Evolutionary conservation across 345 rosid genomes (phyloP).

Genomic region (Citrus inodora): DNA sequence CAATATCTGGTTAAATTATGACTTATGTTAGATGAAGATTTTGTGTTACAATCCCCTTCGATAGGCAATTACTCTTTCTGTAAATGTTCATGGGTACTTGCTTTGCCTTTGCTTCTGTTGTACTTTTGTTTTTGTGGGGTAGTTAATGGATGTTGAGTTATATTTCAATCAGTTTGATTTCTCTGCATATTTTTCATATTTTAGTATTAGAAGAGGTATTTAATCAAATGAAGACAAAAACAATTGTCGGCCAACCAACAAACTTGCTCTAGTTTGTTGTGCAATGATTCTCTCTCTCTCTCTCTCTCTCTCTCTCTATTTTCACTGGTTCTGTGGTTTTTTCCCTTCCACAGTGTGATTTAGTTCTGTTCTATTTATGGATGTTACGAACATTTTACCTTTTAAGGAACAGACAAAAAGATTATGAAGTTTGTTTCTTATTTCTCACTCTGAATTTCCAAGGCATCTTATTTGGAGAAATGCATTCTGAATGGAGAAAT

Average conservation of each 20-base stretch:
- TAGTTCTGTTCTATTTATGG: background rate
- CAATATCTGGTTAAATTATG: too few relatives aligned
- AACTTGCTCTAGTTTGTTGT: constrained; percentile 2
- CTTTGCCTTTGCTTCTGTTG: too few relatives aligned
- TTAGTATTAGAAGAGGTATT: background rate
- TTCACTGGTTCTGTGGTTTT: background rate
- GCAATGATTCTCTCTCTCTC: background rate
- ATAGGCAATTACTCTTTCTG: too few relatives aligned
- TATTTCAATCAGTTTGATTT: too few relatives aligned
- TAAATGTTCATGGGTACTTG: too few relatives aligned
- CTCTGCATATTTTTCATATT: too few relatives aligned
- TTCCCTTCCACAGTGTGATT: background rate
- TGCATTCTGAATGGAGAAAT: background rate
- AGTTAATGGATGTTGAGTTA: too few relatives aligned
- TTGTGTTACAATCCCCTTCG: too few relatives aligned
- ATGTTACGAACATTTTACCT: background rate
- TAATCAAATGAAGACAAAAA: constrained; percentile 7
- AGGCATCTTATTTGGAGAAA: background rate
- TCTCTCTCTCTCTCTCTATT: too few relatives aligned
- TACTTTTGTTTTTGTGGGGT: too few relatives aligned
- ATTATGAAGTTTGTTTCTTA: background rate
- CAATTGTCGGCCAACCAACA: constrained; percentile 1
- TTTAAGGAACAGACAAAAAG: background rate
- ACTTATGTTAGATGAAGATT: too few relatives aligned
- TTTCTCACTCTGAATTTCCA: background rate